These are phyloP conservation scores for Trichocomaceae sp. DNA, from an alignment of 2,329 filamentous ascomycete genomes.

Conservation along the genomic window DNA sequence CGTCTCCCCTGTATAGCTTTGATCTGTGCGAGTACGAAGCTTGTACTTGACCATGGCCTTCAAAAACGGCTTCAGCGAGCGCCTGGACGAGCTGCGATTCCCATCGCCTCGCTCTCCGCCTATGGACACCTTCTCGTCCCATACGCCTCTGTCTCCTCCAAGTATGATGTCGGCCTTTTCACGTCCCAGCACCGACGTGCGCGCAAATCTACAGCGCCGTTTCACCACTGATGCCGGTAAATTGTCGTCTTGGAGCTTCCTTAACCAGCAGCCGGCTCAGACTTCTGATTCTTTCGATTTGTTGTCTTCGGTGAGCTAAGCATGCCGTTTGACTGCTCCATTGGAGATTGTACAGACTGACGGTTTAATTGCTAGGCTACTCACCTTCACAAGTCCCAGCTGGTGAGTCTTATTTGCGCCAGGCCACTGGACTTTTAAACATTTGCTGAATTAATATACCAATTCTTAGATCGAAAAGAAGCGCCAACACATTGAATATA, in stretches of 20 bases:
- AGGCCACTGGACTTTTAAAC: slow-evolving; percentile 10
- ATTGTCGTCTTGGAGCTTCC: slow-evolving; percentile 65
- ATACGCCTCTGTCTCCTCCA: slow-evolving; percentile 66
- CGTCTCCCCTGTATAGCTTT: slow-evolving; percentile 6
- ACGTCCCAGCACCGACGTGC: slow-evolving; percentile 57
- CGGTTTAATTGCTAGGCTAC: slow-evolving; percentile 18
- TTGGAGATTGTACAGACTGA: not conserved
- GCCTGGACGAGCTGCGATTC: slow-evolving; percentile 75
- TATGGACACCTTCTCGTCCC: slow-evolving; percentile 66
- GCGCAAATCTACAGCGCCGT: slow-evolving; percentile 74
- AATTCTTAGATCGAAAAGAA: slow-evolving; percentile 76
- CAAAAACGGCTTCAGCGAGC: slow-evolving; percentile 55
- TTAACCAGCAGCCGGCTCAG: slow-evolving; percentile 52
- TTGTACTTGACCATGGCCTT: slow-evolving; percentile 51
- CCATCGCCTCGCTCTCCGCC: slow-evolving; percentile 69
- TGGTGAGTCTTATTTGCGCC: slow-evolving; percentile 15
- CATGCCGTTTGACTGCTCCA: not conserved
- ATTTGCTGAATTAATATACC: slow-evolving; percentile 30
- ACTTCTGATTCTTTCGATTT: slow-evolving; percentile 50
- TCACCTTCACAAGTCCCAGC: slow-evolving; percentile 20
- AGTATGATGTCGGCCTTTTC: slow-evolving; percentile 55
- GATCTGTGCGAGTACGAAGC: slow-evolving; percentile 8
- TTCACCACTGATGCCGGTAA: slow-evolving; percentile 90
- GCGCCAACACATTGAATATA: slow-evolving; percentile 82
- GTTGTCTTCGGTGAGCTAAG: slow-evolving; percentile 46